Base-by-base conservation (phyloP, 2,329 filamentous ascomycete species). In the Pseudogymnoascus sp. region DNA sequence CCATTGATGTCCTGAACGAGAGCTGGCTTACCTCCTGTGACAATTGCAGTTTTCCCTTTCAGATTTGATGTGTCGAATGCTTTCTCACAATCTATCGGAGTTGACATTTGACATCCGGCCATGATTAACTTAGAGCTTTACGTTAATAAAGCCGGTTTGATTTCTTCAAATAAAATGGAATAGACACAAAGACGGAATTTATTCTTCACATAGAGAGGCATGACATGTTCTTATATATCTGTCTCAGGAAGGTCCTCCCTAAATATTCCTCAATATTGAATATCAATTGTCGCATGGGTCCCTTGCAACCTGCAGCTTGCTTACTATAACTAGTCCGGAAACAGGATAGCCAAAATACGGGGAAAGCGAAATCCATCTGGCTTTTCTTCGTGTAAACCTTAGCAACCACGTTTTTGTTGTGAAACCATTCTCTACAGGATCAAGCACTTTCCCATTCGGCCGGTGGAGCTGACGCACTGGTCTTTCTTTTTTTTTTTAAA, bases 11-110 rank as follows among this genome's bases (percentile, higher is more conserved):
- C 13, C 15, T 39, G 36, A 15, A 15, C 5, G 36, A 15, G 36
- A 39, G 5, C 17, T 9, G 26, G 9, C 39, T 37, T 7, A 69
- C 68, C 69, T 60, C 69, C 67, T 10, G 71, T 73, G 21, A 73
- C 66, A 31, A 73, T 66, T n/a, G 70, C 71, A 1, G 69, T 72
- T 62, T 73, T 72, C 10, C 69, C 71, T 13, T 66, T 67, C n/a
- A 72, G 62, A 61, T 58, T 63, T 39, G 44, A 63, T 29, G 64
- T 59, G 40, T 68, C 63, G 35, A 67, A 59, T 4, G 63, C 39
- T 15, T 57, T 57, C 37, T 61, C 39, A 60, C 64, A 65, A 41
- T 67, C 61, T 31, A 68, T 58, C 33, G 63, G 62, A n/a, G 36
- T 39, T 39, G 36, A 15, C 4, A 39, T 39, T 39, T 39, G 36